These are phyloP conservation scores for Leishmania braziliensis DNA, from an alignment of 208 protist species.

Conservation along the genomic window DNA sequence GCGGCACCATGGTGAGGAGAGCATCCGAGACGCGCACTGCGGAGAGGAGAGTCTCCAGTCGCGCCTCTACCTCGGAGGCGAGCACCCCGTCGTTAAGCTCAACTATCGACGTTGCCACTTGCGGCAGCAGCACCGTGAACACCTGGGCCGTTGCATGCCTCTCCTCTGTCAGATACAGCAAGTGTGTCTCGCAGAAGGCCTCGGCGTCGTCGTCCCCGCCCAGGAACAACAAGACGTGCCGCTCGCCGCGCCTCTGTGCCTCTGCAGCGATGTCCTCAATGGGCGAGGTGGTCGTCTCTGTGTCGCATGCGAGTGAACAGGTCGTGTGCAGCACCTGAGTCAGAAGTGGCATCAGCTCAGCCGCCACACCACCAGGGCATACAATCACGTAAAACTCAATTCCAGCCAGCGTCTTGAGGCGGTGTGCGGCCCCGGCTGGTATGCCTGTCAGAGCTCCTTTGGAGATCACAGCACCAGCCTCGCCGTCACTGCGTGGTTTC, in stretches of 20 bases:
- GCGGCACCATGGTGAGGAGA: slow-evolving; percentile 32
- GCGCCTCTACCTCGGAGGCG: slow-evolving; percentile 11
- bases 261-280: slow-evolving; percentile 15
- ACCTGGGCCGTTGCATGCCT: slow-evolving; percentile 40
- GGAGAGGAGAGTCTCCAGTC: slow-evolving; percentile 31
- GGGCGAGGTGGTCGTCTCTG: slow-evolving; percentile 17
- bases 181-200: slow-evolving; percentile 46
- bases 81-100: not conserved
- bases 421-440: not conserved
- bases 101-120: slow-evolving; percentile 20
- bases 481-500: slow-evolving; percentile 7
- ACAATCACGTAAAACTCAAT: slow-evolving; percentile 48
- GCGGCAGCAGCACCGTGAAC: slow-evolving; percentile 45
- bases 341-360: slow-evolving; percentile 17
- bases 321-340: slow-evolving; percentile 17
- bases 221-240: slow-evolving; percentile 25
- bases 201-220: slow-evolving; percentile 31
- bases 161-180: slow-evolving; percentile 41
- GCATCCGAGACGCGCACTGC: slow-evolving; percentile 48
- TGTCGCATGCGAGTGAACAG: slow-evolving; percentile 21
- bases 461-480: not conserved
- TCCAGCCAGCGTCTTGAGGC: slow-evolving; percentile 20
- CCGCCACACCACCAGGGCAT: slow-evolving; percentile 37
- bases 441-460: too few relatives aligned
- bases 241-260: slow-evolving; percentile 13